These are phyloP conservation scores for Carex pumila DNA, from an alignment of 176 grass and related monocot genomes.

Conservation along the genomic window DNA sequence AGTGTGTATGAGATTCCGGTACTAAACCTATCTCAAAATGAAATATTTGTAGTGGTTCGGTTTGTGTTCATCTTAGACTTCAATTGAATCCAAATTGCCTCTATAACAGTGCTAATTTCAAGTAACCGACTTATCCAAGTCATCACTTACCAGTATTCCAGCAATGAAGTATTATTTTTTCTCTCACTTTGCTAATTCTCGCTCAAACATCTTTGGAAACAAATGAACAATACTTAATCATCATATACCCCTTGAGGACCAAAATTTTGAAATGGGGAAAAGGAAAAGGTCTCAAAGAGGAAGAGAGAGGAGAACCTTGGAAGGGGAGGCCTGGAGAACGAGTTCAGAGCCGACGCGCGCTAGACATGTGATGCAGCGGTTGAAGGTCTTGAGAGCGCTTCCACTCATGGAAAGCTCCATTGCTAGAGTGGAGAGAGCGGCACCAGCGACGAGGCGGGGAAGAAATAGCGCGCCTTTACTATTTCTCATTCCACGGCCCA, in stretches of 20 bases:
- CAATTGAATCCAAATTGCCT: not conserved
- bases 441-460: not conserved
- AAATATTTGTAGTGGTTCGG: not conserved
- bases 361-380: conserved; percentile 68
- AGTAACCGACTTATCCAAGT: not conserved
- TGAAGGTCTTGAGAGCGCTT: conserved; percentile 61
- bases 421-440: not conserved
- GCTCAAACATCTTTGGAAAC: not conserved
- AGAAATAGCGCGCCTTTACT: not conserved
- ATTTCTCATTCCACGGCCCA: not conserved
- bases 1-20: not conserved
- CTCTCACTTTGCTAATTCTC: not conserved
- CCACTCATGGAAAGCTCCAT: conserved; percentile 88
- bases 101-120: not conserved
- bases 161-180: not conserved
- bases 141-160: not conserved
- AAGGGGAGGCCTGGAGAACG: conserved; percentile 57
- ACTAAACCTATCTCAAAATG: not conserved
- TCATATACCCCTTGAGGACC: not conserved
- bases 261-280: not conserved
- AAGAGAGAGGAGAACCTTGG: conserved; percentile 41
- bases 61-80: not conserved
- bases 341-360: conserved; percentile 72
- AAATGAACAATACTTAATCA: not conserved
- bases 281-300: not conserved